Evolutionary conservation across 2,329 filamentous ascomycete species (phyloP).

Genomic region (Pleoardoris graminearum): DNA sequence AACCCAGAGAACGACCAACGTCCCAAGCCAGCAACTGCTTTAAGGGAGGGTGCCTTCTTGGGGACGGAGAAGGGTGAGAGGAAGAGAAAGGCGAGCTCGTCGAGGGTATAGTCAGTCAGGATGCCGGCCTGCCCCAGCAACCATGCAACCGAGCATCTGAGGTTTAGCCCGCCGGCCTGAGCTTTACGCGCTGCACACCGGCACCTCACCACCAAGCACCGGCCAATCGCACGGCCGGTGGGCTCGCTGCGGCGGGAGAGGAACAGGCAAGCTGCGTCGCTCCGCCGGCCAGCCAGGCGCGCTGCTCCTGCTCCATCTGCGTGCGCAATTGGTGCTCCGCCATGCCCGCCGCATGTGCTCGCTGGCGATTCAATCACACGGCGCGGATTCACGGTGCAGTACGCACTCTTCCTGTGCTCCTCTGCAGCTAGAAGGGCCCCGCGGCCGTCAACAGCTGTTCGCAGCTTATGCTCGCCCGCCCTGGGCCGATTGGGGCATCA

Average conservation of each 20-base stretch:
- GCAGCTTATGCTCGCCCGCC: conserved; percentile 3
- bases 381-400: conserved; percentile 6
- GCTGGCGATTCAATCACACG: conserved; percentile 19
- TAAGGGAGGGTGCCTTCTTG: conserved; percentile 40
- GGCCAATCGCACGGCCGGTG: conserved; percentile 25
- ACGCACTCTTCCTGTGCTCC: conserved; percentile 2
- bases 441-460: conserved; percentile 12
- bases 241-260: conserved; percentile 24
- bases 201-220: conserved; percentile 19
- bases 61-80: conserved; percentile 46
- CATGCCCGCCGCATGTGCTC: background rate
- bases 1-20: conserved; percentile 32
- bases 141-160: conserved; percentile 26
- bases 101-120: conserved; percentile 42
- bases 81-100: conserved; percentile 32
- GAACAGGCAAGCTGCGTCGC: conserved; percentile 27
- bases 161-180: conserved; percentile 33
- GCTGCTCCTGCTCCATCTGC: conserved; percentile 27
- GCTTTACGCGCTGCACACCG: conserved; percentile 35
- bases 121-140: conserved; percentile 32
- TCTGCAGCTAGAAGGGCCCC: conserved; percentile 14
- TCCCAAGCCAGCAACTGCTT: conserved; percentile 26
- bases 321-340: conserved; percentile 7
- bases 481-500: conserved; percentile 9
- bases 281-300: background rate